A percentile compares a stretch with the other conserved stretches of the same genome.
phyloP scores from a whole-genome alignment of 2,329 filamentous ascomycete species.

The Fonsecaea pugnacius region DNA sequence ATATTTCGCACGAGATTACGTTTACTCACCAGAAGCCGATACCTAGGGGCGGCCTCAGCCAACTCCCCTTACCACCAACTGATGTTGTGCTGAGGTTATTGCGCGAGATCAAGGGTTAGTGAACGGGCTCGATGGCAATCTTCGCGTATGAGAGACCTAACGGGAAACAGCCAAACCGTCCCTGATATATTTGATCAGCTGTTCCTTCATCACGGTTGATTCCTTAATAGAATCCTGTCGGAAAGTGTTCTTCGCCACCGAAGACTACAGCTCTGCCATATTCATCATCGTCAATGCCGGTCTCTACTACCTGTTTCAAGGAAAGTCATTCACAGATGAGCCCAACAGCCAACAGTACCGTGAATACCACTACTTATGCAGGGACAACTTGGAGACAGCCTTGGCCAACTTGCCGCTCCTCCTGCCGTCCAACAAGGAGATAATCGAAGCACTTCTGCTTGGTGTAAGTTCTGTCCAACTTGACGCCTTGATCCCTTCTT shows the following conservation, averaged over 20 bases:
- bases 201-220: background rate
- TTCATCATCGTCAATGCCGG: slow-evolving; percentile 7
- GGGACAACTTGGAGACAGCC: slow-evolving; percentile 4
- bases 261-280: background rate
- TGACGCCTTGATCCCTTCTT: background rate
- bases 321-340: slow-evolving; percentile 1
- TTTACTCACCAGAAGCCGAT: slow-evolving; percentile 1
- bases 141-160: background rate
- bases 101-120: slow-evolving; percentile 1
- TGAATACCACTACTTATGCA: background rate
- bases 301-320: slow-evolving; percentile 1
- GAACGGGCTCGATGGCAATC: background rate
- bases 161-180: background rate
- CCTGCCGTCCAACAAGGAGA: background rate
- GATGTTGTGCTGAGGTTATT: background rate
- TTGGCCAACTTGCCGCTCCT: slow-evolving; percentile 3
- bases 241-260: background rate
- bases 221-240: slow-evolving; percentile 1
- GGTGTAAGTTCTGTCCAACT: background rate
- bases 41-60: background rate
- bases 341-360: background rate
- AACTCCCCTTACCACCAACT: background rate
- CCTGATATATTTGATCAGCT: background rate
- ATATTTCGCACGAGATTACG: background rate
- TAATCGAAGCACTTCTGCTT: background rate